Evolutionary conservation across 768 basidiomycete species (phyloP).

Genomic region (Amanita rubescens): DNA sequence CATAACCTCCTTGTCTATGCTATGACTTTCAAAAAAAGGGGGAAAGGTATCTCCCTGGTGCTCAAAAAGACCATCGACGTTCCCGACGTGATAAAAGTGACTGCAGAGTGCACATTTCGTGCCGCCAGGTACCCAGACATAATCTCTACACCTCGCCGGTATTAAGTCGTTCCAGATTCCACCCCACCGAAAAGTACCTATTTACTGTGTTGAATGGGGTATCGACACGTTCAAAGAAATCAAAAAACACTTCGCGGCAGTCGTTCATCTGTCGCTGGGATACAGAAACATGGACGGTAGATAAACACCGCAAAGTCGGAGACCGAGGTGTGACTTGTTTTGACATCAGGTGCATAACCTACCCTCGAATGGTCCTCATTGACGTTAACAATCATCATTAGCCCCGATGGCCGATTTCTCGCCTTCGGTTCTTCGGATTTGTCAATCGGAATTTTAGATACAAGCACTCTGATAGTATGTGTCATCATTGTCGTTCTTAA

Average conservation of each 20-base stretch:
- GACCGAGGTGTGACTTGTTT: constrained; percentile 82
- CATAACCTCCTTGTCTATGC: constrained; percentile 56
- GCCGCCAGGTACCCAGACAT: constrained; percentile 40
- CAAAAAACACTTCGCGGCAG: constrained; percentile 47
- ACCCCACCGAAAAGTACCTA: constrained; percentile 44
- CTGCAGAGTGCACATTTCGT: constrained; percentile 51
- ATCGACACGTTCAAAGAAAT: constrained; percentile 47
- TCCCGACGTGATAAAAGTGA: constrained; percentile 32
- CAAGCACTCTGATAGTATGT: constrained; percentile 67
- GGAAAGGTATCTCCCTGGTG: constrained; percentile 27
- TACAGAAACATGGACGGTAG: constrained; percentile 56
- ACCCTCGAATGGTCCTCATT: constrained; percentile 1
- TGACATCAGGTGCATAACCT: constrained; percentile 61
- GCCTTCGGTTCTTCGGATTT: constrained; percentile 87
- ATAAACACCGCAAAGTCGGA: constrained; percentile 63
- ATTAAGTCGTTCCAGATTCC: constrained; percentile 35
- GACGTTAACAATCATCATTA: constrained; percentile 23
- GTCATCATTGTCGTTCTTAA: background rate
- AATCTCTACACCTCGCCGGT: background rate
- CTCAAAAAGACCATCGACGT: background rate
- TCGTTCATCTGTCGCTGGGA: constrained; percentile 73
- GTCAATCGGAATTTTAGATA: constrained; percentile 78
- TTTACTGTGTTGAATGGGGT: constrained; percentile 71
- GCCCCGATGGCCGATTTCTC: constrained; percentile 72
- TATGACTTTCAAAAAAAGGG: constrained; percentile 24